Evolutionary conservation across 768 basidiomycete species (phyloP), one percentile per base, ranked within the genome.

Genomic region (Mycena leptocephala): DNA sequence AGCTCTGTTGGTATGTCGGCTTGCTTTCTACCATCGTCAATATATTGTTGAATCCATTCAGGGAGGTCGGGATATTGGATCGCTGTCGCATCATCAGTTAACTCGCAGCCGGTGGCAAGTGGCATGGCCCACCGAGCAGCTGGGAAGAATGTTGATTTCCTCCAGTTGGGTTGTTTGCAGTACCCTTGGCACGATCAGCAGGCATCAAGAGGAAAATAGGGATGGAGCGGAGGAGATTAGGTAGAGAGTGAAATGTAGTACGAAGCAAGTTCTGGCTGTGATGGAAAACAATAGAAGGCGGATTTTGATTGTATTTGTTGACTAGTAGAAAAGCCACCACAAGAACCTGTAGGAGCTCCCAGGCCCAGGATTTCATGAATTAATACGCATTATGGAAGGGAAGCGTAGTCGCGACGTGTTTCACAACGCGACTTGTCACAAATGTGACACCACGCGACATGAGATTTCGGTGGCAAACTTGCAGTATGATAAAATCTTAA

Each of bases 61-160:
- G 71, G 62, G 22, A 72, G 62, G 20, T 72, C 71, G 2, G 71
- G 72, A 67, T 74, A 37, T 10, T 46, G 39, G 26, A 26, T 26
- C 5, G 55, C 72, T 62, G 20, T 28, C 4, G 46, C 5, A 48
- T n/a, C 5, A 18, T 48, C 46, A n/a, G 46, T 16, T n/a, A n/a
- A 48, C 46, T 18, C 46, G n/a, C 14, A 48, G n/a, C 18, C 20
- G n/a, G 20, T 48, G 14, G n/a, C 46, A 48, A 39, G 37, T 39
- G 37, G 14, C 37, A 39, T 39, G 46, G n/a, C 46, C 20, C 20
- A 48, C 46, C n/a, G n/a, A 48, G 46, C 6, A 18, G 46, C n/a
- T 48, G 14, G 6, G 18, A 16, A 48, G 18, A n/a, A 48, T 48
- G 46, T 18, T 48, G 46, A 48, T 48, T 48, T 16, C 46, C 46